Conservation (phyloP, 106 monocot species). For the Platanthera guangdongensis region DNA sequence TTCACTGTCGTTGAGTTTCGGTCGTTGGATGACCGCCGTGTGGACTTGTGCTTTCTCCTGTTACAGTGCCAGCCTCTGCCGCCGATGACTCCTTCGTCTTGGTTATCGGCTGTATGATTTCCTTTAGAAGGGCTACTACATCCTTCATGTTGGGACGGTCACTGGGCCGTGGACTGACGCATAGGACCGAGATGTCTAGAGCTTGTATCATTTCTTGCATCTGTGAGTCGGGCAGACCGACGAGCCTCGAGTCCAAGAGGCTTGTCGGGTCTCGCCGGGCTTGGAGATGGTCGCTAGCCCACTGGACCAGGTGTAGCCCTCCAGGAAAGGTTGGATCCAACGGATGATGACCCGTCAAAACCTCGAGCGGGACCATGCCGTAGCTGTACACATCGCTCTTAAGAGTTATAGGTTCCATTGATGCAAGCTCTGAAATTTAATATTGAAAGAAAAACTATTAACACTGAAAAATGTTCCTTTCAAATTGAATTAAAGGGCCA, state of each 20-base stretch:
- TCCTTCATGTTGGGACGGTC: constrained; percentile 94
- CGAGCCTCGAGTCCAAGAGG: constrained; percentile 60
- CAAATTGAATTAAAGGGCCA: no score
- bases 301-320: constrained; percentile 69
- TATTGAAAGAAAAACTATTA: background rate
- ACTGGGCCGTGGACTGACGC: constrained; percentile 40
- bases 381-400: constrained; percentile 98
- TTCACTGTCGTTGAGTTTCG: no score
- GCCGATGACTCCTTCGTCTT: constrained; percentile 23
- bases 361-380: constrained; percentile 78
- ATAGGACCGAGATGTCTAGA: constrained; percentile 47
- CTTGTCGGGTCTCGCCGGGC: constrained; percentile 23
- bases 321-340: constrained; percentile 64
- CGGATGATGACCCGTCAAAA: constrained; percentile 72
- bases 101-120: constrained; percentile 41
- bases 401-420: constrained; percentile 58
- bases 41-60: no score
- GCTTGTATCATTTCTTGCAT: constrained; percentile 67
- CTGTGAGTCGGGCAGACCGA: constrained; percentile 29
- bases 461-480: background rate
- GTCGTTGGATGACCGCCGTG: no score
- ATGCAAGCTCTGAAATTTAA: constrained; percentile 53
- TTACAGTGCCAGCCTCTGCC: background rate
- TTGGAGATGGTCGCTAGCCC: constrained; percentile 54
- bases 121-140: constrained; percentile 71